Evolutionary conservation across 2,329 filamentous ascomycete genomes (phyloP).

Genomic region (Intubia oerlemansii): DNA sequence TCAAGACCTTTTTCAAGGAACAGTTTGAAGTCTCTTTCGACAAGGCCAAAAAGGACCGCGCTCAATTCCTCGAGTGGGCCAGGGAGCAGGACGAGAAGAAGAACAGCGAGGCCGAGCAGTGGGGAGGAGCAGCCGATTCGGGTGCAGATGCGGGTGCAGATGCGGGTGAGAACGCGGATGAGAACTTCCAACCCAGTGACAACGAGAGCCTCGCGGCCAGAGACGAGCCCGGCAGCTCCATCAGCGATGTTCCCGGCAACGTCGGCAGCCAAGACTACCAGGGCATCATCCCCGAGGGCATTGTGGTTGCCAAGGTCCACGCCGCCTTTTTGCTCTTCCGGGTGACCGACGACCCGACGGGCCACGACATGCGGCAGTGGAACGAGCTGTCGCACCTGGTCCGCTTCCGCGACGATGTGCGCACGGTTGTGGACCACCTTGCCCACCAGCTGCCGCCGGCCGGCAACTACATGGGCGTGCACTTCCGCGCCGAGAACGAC

Average conservation of each 20-base stretch:
- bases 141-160: too few species aligned
- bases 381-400: constrained; percentile 14
- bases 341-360: constrained; percentile 16
- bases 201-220: too few species aligned
- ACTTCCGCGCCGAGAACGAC: constrained; percentile 16
- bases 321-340: constrained; percentile 14
- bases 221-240: too few species aligned
- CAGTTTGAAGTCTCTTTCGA: too few species aligned
- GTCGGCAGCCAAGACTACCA: too few species aligned
- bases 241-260: too few species aligned
- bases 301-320: constrained; percentile 12
- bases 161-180: neutral
- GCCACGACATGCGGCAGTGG: constrained; percentile 14
- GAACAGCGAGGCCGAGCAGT: too few species aligned
- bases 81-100: constrained; percentile 2
- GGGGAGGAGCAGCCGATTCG: too few species aligned
- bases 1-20: constrained; percentile 10
- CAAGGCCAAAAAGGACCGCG: too few species aligned
- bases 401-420: constrained; percentile 12
- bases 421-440: constrained; percentile 10
- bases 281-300: too few species aligned
- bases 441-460: constrained; percentile 8
- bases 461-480: constrained; percentile 13
- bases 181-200: too few species aligned
- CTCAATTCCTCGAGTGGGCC: constrained; percentile 1